Evolutionary conservation across 1,284 basidiomycete genomes (phyloP).

Genomic region (Testicularia cyperi): DNA sequence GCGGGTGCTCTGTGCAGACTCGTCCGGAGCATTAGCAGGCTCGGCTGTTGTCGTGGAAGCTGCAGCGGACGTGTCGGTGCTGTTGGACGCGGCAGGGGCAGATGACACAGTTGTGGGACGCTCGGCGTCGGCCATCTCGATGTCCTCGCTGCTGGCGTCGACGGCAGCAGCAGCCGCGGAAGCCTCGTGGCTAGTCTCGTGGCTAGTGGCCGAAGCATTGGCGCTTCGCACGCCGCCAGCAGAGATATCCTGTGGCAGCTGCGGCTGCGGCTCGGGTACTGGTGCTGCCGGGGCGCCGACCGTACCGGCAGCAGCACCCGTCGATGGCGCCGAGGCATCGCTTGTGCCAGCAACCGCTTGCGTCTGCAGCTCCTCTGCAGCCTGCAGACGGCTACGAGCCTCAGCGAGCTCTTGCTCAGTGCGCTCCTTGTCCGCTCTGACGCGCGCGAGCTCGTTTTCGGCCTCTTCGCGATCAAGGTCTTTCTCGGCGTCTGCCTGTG

Average conservation of each 20-base stretch:
- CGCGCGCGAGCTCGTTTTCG: constrained; percentile 29
- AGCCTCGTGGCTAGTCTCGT: too few relatives aligned
- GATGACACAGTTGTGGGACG: neutral
- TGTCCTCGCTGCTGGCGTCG: constrained; percentile 23
- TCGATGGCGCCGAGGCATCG: too few relatives aligned
- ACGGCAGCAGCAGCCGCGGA: neutral
- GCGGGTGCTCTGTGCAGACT: too few relatives aligned
- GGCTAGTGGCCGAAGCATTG: neutral
- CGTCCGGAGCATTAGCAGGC: constrained; percentile 4
- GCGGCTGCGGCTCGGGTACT: neutral
- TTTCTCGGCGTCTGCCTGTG: neutral
- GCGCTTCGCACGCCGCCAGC: neutral
- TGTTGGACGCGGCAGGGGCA: neutral
- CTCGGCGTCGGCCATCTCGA: constrained; percentile 49
- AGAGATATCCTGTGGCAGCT: too few relatives aligned
- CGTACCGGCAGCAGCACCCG: too few relatives aligned
- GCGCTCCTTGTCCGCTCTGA: constrained; percentile 31
- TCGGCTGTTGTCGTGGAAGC: constrained; percentile 1
- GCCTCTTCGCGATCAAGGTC: constrained; percentile 38
- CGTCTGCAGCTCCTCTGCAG: neutral
- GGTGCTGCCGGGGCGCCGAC: too few relatives aligned
- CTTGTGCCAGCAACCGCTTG: neutral
- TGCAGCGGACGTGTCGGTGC: constrained; percentile 5
- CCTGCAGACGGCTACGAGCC: constrained; percentile 54
- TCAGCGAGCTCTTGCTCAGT: constrained; percentile 50